These are phyloP conservation scores for Apostasia shenzhenica DNA, from an alignment of 106 monocot species.

Conservation along the genomic window DNA sequence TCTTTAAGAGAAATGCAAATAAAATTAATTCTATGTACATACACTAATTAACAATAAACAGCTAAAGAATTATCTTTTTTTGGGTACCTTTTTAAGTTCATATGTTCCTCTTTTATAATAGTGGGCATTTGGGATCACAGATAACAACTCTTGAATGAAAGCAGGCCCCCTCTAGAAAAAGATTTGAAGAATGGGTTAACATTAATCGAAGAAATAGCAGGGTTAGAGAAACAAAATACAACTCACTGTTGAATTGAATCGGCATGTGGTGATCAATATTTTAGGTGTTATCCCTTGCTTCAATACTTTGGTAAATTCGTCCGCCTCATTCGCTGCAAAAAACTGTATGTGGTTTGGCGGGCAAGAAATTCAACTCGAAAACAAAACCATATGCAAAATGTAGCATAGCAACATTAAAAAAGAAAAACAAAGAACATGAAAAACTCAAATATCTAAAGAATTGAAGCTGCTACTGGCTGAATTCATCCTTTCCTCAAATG, in stretches of 20 bases:
- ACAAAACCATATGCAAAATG: too few relatives aligned
- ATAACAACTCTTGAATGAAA: conserved; percentile 70
- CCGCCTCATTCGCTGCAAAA: conserved; percentile 83
- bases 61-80: neutral
- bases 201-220: too few relatives aligned
- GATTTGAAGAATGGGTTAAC: neutral
- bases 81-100: conserved; percentile 80
- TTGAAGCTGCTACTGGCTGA: too few relatives aligned
- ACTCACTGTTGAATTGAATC: conserved; percentile 80
- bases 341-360: conserved; percentile 30
- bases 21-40: neutral
- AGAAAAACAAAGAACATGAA: neutral
- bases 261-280: conserved; percentile 88
- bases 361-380: too few relatives aligned
- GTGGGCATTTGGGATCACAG: conserved; percentile 85
- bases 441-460: neutral
- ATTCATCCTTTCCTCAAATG: too few relatives aligned
- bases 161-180: conserved; percentile 78
- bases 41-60: neutral
- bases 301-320: conserved; percentile 77
- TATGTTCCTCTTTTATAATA: conserved; percentile 87
- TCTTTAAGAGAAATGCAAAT: conserved; percentile 32
- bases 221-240: neutral
- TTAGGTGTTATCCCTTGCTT: conserved; percentile 52
- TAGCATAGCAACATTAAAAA: neutral